phyloP scores from a whole-genome alignment of 257 asterid genomes.

The Lycium ferocissimum region DNA sequence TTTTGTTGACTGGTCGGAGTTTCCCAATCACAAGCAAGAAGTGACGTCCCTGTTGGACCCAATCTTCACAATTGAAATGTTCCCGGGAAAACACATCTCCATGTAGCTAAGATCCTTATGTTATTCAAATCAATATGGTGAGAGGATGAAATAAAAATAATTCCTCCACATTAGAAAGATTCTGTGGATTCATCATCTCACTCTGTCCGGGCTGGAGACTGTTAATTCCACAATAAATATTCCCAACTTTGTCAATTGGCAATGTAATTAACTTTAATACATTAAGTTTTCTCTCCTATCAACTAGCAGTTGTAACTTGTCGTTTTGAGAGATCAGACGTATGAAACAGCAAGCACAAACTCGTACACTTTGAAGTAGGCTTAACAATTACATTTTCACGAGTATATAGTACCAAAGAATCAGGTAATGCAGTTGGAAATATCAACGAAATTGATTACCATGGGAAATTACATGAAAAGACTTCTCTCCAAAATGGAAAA shows the following conservation, averaged over 20 bases:
- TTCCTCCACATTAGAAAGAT: background rate
- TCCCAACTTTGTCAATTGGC: background rate
- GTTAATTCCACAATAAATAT: background rate
- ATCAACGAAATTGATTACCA: slow-evolving; percentile 17
- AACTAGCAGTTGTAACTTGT: background rate
- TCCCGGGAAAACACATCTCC: background rate
- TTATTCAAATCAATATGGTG: background rate
- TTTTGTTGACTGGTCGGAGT: background rate
- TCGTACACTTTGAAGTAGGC: background rate
- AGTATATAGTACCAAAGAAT: background rate
- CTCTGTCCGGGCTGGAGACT: background rate
- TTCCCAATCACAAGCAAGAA: background rate
- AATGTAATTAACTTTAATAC: background rate
- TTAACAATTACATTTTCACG: background rate
- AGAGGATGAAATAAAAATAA: slow-evolving; percentile 3
- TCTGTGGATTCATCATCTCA: background rate
- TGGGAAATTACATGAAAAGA: background rate
- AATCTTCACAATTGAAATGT: background rate
- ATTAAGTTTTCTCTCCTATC: background rate
- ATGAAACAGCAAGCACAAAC: slow-evolving; percentile 12
- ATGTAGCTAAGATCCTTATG: background rate
- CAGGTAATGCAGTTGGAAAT: background rate
- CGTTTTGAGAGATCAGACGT: background rate
- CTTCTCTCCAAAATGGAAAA: slow-evolving; percentile 16
- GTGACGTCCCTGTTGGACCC: background rate